Conservation (phyloP, 345 rosid genomes). For the Geranium brycei region DNA sequence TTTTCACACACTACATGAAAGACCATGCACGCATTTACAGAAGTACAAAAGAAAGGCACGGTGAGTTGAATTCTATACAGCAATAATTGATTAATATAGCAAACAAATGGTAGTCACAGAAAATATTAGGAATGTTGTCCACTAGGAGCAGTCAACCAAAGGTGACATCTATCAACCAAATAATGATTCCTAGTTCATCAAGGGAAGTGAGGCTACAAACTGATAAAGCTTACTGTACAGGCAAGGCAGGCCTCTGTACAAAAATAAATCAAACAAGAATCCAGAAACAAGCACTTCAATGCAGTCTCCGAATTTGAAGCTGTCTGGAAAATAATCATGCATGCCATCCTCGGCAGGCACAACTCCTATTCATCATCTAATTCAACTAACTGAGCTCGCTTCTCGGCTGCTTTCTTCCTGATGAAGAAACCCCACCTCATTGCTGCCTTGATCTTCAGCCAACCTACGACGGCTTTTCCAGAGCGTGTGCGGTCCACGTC, state of each 20-base stretch:
- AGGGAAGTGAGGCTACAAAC: not conserved
- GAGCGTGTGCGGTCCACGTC: slow-evolving; percentile 38
- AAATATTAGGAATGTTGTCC: too few relatives aligned
- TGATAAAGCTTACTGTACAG: not conserved
- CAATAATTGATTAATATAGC: too few relatives aligned
- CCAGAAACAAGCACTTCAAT: not conserved
- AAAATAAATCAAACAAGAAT: not conserved
- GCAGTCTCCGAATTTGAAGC: not conserved
- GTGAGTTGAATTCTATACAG: too few relatives aligned
- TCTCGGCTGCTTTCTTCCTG: slow-evolving; percentile 84
- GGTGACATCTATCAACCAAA: not conserved
- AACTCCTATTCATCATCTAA: slow-evolving; percentile 33
- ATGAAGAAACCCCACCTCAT: slow-evolving; percentile 94
- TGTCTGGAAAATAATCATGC: too few relatives aligned
- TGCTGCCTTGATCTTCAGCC: slow-evolving; percentile 98
- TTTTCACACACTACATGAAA: too few relatives aligned
- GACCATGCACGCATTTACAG: too few relatives aligned
- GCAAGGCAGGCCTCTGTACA: not conserved
- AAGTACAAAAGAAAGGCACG: too few relatives aligned
- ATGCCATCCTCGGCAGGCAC: not conserved
- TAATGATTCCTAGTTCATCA: not conserved
- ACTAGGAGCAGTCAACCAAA: not conserved
- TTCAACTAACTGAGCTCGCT: slow-evolving; percentile 77
- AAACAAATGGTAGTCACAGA: too few relatives aligned
- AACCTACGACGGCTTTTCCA: slow-evolving; percentile 85